Evolutionary conservation across 208 protist species (phyloP).

Genomic region (Zelonia costaricensis): DNA sequence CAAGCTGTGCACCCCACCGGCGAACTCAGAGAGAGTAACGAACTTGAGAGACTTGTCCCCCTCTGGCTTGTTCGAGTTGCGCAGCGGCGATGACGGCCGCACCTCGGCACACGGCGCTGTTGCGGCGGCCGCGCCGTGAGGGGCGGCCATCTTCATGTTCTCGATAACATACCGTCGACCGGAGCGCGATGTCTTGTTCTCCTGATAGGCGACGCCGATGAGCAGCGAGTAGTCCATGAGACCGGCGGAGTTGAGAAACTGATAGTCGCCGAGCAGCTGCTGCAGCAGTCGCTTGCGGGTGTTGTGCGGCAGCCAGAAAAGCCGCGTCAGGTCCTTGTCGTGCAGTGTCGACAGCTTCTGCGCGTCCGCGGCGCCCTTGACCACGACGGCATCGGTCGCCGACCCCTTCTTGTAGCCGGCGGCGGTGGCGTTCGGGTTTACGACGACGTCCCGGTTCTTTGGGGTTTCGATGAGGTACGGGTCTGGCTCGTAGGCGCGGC

Average conservation of each 20-base stretch:
- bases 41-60: neutral
- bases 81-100: conserved; percentile 6
- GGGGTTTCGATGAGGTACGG: conserved; percentile 41
- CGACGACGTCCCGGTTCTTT: conserved; percentile 6
- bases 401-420: too few relatives aligned
- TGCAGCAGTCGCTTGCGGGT: conserved; percentile 47
- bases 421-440: neutral
- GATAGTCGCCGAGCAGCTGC: conserved; percentile 64
- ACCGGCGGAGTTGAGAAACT: conserved; percentile 44
- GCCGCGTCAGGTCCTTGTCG: conserved; percentile 84
- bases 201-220: conserved; percentile 79
- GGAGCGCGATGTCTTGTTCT: conserved; percentile 43
- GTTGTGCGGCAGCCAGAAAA: conserved; percentile 66
- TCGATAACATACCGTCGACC: conserved; percentile 42
- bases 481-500: conserved; percentile 51
- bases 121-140: neutral
- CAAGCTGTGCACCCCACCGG: conserved; percentile 57
- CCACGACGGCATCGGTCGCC: conserved; percentile 23
- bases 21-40: conserved; percentile 34
- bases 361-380: conserved; percentile 40
- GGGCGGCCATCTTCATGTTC: conserved; percentile 39
- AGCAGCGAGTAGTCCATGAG: conserved; percentile 91
- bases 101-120: conserved; percentile 12
- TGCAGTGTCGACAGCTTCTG: conserved; percentile 54
- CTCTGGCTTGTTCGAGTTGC: neutral